Percentiles rank a stretch among this genome's conserved stretches.
These are phyloP conservation scores for Aspergillus texensis DNA, from an alignment of 2,329 filamentous ascomycete genomes.

Conservation along the genomic window DNA sequence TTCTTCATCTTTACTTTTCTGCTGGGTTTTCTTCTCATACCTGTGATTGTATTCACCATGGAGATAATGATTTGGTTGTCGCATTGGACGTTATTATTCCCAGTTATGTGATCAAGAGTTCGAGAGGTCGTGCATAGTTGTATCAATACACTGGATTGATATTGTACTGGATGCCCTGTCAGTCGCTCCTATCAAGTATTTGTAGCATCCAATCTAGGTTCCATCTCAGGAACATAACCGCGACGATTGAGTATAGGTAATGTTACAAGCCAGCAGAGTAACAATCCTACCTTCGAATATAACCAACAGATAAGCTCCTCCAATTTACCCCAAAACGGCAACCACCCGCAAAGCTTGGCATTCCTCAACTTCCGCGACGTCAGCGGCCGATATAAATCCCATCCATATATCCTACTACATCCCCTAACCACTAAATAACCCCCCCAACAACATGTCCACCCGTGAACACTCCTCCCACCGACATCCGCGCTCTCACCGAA, in stretches of 20 bases:
- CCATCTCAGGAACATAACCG: neutral
- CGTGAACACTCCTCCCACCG: slow-evolving; percentile 24
- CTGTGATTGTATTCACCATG: slow-evolving; percentile 28
- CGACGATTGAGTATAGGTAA: neutral
- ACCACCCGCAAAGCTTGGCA: slow-evolving; percentile 17
- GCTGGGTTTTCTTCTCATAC: slow-evolving; percentile 19
- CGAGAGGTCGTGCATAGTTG: neutral
- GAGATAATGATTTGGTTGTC: slow-evolving; percentile 4
- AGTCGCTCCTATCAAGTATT: neutral
- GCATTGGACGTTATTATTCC: neutral
- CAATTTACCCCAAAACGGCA: neutral
- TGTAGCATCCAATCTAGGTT: neutral
- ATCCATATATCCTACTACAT: neutral
- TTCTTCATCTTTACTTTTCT: neutral
- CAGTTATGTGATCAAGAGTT: neutral
- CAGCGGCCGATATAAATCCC: neutral
- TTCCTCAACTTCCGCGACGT: neutral
- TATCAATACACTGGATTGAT: neutral
- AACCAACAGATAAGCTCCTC: neutral
- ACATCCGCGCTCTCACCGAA: slow-evolving; percentile 15
- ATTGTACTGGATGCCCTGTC: neutral
- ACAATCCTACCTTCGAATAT: neutral
- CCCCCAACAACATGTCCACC: slow-evolving; percentile 7
- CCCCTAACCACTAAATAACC: neutral
- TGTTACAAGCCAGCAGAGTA: too few species aligned